These are phyloP conservation scores for Chrysanthemum makinoi DNA, from an alignment of 129 eudicot species.

Conservation along the genomic window DNA sequence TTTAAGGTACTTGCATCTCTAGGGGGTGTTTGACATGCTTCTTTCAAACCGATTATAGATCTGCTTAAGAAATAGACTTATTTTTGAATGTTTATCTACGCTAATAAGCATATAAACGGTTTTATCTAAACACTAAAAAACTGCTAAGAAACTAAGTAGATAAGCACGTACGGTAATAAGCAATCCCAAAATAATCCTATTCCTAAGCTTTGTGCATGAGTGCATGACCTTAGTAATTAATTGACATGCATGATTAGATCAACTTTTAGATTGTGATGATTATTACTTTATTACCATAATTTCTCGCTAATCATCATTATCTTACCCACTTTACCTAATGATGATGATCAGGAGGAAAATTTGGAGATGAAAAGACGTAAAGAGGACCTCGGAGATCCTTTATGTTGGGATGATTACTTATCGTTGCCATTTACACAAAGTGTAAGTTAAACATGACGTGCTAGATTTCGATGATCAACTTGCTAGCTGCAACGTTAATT, in stretches of 20 bases:
- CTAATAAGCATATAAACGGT: too few species aligned
- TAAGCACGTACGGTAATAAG: too few species aligned
- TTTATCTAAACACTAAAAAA: too few species aligned
- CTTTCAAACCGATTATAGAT: too few species aligned
- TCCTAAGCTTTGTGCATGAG: neutral
- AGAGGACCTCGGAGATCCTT: conserved; percentile 49
- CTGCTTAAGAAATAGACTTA: too few species aligned
- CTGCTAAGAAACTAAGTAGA: too few species aligned
- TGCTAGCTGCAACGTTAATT: neutral
- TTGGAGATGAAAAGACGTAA: conserved; percentile 66
- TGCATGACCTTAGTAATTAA: conserved; percentile 3
- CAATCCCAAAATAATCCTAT: neutral
- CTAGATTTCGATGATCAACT: neutral
- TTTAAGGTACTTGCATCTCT: conserved; percentile 48
- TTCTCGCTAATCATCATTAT: conserved; percentile 17
- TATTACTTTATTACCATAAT: conserved; percentile 18
- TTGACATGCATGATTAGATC: conserved; percentile 12
- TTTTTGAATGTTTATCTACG: neutral
- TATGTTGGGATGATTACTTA: conserved; percentile 80
- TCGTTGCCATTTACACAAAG: conserved; percentile 76
- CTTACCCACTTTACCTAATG: conserved; percentile 25
- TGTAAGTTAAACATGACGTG: conserved; percentile 40
- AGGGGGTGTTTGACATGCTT: too few species aligned
- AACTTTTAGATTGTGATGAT: conserved; percentile 28
- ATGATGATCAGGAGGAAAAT: conserved; percentile 71